phyloP scores from a whole-genome alignment of 2,329 filamentous ascomycete genomes.

The Emergomyces pasteurianus region DNA sequence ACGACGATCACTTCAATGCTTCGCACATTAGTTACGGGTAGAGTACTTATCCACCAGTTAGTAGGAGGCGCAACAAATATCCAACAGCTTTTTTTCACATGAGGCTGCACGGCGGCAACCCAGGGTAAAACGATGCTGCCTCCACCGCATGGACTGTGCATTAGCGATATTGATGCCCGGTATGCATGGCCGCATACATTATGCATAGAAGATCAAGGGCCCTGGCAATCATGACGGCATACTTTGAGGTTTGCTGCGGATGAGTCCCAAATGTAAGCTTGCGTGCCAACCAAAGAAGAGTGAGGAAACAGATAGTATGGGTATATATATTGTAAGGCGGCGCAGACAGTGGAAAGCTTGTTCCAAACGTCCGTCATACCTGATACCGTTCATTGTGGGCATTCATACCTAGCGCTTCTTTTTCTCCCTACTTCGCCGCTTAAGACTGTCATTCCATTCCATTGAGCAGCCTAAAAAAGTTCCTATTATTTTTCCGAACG shows the following conservation, averaged over 20 bases:
- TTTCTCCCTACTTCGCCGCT: background rate
- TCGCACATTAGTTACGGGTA: background rate
- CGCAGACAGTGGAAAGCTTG: background rate
- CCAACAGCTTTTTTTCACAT: background rate
- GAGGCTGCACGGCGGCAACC: conserved; percentile 13
- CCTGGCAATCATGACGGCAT: background rate
- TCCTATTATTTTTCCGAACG: background rate
- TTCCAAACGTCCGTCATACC: background rate
- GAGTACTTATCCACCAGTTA: background rate
- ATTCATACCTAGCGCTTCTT: background rate
- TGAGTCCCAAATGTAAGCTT: background rate
- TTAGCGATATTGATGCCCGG: conserved; percentile 1
- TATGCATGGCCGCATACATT: background rate
- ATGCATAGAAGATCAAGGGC: background rate
- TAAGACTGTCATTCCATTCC: background rate
- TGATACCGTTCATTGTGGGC: background rate
- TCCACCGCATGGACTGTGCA: conserved; percentile 3
- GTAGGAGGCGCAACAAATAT: background rate
- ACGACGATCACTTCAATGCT: background rate
- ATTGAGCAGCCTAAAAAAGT: background rate
- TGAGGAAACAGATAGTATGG: background rate
- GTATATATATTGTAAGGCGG: background rate
- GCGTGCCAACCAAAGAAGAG: background rate
- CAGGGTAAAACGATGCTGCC: conserved; percentile 24
- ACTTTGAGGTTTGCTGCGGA: background rate